These are phyloP conservation scores for Malus fusca DNA, from an alignment of 306 rosid genomes.

Conservation along the genomic window DNA sequence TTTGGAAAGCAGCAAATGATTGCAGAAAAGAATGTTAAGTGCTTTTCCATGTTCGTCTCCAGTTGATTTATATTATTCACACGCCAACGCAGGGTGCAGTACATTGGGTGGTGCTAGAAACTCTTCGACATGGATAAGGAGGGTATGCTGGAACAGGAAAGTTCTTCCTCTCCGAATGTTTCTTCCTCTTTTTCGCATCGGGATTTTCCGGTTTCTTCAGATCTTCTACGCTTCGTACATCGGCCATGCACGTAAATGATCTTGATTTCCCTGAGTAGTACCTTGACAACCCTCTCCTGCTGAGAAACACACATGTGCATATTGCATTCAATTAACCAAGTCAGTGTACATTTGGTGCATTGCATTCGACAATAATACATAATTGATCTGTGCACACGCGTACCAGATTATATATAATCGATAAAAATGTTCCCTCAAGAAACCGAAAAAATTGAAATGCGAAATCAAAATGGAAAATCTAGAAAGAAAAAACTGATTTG, in stretches of 20 bases:
- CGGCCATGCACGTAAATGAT: constrained; percentile 73
- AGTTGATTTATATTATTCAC: neutral
- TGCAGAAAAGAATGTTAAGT: neutral
- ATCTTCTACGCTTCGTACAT: constrained; percentile 53
- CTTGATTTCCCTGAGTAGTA: constrained; percentile 78
- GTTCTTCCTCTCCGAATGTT: constrained; percentile 35
- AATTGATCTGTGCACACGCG: neutral
- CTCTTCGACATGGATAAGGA: constrained; percentile 45
- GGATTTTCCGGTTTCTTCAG: constrained; percentile 58
- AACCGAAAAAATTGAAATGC: neutral
- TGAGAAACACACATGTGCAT: neutral
- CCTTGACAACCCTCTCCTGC: constrained; percentile 68
- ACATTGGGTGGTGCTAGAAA: constrained; percentile 41
- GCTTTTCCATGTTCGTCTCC: neutral
- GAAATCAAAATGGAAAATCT: neutral
- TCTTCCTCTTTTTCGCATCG: constrained; percentile 64
- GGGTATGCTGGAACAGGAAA: constrained; percentile 12
- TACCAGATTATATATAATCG: neutral
- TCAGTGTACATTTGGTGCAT: neutral
- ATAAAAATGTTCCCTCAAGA: neutral
- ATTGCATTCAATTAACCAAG: neutral
- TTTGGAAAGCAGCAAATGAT: constrained; percentile 1
- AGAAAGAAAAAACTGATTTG: neutral
- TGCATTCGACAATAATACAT: neutral
- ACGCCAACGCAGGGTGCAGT: constrained; percentile 43